phyloP scores from a whole-genome alignment of 805 yeast genomes.

The Metschnikowia chrysomelidarum region DNA sequence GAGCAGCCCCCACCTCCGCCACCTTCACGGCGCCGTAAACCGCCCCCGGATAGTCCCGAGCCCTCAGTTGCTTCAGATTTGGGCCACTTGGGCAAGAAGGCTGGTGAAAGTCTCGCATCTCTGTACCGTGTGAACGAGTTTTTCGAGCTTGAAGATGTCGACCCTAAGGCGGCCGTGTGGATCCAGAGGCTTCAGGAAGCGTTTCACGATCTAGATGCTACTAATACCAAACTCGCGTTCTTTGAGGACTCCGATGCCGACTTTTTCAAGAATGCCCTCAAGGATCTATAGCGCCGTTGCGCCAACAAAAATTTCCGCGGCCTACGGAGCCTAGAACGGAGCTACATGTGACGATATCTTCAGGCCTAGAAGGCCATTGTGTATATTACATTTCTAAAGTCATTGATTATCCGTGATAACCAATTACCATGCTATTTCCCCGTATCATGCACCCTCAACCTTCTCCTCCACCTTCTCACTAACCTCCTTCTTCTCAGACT shows the following conservation, averaged over 20 bases:
- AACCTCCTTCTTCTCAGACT: constrained; percentile 2
- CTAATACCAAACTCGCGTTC: constrained; percentile 28
- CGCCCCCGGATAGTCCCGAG: constrained; percentile 6
- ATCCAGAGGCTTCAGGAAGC: constrained; percentile 32
- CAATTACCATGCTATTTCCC: background rate
- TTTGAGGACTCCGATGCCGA: constrained; percentile 37
- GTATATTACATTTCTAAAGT: background rate
- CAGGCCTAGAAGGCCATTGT: background rate
- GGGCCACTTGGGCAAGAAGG: constrained; percentile 8
- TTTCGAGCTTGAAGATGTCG: constrained; percentile 35
- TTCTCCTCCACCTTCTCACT: constrained; percentile 1
- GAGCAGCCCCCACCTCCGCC: constrained; percentile 28
- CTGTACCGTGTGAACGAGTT: constrained; percentile 25
- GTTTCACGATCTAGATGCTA: constrained; percentile 27
- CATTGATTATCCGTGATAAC: background rate
- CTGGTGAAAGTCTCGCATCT: constrained; percentile 26
- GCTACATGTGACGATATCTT: too few species aligned
- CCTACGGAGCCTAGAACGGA: too few species aligned
- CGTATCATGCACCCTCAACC: constrained; percentile 5
- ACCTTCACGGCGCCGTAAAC: constrained; percentile 24
- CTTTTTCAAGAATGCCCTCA: constrained; percentile 27
- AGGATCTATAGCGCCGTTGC: constrained; percentile 4
- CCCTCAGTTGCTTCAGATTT: background rate
- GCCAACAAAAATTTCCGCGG: too few species aligned
- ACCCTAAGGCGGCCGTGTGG: constrained; percentile 39